Conservation (phyloP, 257 asterid genomes). For the Nicotiana knightiana region DNA sequence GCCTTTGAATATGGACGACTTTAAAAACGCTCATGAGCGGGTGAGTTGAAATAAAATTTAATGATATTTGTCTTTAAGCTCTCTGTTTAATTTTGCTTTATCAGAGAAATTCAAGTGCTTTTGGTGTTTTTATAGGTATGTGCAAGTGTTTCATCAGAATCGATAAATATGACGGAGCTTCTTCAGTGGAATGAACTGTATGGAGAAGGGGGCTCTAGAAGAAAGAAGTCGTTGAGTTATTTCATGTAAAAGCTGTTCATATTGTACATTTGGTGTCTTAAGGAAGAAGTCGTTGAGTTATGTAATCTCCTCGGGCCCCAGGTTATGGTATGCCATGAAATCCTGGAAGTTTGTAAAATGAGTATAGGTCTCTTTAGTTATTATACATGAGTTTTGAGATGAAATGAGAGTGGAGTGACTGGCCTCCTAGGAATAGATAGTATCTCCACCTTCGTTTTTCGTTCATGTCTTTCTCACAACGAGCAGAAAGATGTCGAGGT, state of each 20-base stretch:
- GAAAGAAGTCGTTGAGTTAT: conserved; percentile 67
- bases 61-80: neutral
- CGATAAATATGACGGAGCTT: conserved; percentile 66
- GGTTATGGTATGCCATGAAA: conserved; percentile 21
- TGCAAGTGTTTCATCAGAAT: conserved; percentile 79
- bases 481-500: conserved; percentile 5
- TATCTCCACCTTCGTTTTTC: conserved; percentile 35
- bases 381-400: conserved; percentile 28
- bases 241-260: conserved; percentile 48
- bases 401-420: conserved; percentile 33
- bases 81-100: neutral
- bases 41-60: conserved; percentile 25
- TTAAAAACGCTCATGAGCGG: conserved; percentile 74
- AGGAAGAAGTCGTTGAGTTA: neutral
- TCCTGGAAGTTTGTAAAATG: conserved; percentile 31
- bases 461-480: conserved; percentile 24
- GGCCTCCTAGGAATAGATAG: conserved; percentile 22
- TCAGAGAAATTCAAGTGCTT: neutral
- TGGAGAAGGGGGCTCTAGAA: conserved; percentile 81
- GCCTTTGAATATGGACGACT: conserved; percentile 66
- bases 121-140: conserved; percentile 40
- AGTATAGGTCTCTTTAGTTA: conserved; percentile 32
- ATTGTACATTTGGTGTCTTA: conserved; percentile 2
- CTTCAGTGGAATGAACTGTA: conserved; percentile 82
- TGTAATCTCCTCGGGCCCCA: conserved; percentile 8